Base-by-base conservation (phyloP, 768 basidiomycete species). In the Favolaschia claudopus region DNA sequence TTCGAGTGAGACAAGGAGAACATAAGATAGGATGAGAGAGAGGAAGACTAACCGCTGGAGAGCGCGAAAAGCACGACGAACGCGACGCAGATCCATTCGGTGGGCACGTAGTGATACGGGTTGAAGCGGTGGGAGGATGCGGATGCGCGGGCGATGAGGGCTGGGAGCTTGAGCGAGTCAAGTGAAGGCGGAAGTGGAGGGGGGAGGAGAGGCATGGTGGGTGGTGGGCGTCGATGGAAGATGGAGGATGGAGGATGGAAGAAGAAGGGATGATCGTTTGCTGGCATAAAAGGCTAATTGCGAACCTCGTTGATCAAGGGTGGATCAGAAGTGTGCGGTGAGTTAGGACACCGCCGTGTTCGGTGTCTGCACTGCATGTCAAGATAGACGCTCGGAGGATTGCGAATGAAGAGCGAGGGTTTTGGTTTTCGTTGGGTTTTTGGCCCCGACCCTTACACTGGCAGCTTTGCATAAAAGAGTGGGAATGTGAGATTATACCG, bases 51-150 rank as follows among this genome's bases (percentile, higher is more conserved):
- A 56, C 54, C n/a, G 20, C 54, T 55, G 5, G 54, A 55, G 3
- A 61, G 36, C 5, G 22, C 33, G 31, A 61, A 61, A 17, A 61
- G 60, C 10, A 32, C 9, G 19, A 61, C 10, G 20, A 61, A 61
- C 13, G 60, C 3, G 31, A 61, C 13, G 25, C 60, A 61, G 31
- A 61, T 61, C 60, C 60, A 61, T 29, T 27, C 5, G 1, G 60
- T 61, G 5, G 60, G 60, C 7, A 55, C 54, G 24, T 61, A 61
- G 14, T 44, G 33, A 43, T 61, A 61, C 28, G 60, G 48, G 19
- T 55, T 54, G 45, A 59, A 52, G 17, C 38, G 17, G 33, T 34
- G 33, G 33, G 9, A 34, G n/a, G n/a, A 34, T 9, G n/a, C 33
- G 9, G 33, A 34, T 9, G 38, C 17, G 38, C 7, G 7, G 17